A percentile compares a stretch with the other conserved stretches of the same genome.
phyloP scores from a whole-genome alignment of 495 filamentous ascomycete genomes.

The Bathelium albidoporum region DNA sequence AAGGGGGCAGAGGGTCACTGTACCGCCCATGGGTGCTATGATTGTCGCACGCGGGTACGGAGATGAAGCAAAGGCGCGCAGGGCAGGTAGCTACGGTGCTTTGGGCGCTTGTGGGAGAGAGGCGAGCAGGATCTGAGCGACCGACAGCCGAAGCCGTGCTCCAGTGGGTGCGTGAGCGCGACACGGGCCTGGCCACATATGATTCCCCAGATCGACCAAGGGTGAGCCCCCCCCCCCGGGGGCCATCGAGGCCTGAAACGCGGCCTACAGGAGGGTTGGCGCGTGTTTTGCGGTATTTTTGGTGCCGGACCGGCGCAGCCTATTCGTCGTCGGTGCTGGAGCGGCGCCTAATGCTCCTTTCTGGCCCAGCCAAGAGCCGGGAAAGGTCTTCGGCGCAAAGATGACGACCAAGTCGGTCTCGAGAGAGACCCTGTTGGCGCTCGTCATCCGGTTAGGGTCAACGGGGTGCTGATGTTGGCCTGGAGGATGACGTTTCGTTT shows the following conservation, averaged over 20 bases:
- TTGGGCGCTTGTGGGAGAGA: constrained; percentile 4
- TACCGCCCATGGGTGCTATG: neutral
- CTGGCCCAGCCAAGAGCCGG: neutral
- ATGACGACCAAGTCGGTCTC: neutral
- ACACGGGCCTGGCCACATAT: neutral
- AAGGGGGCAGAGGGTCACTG: too few species aligned
- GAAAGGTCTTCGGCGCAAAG: neutral
- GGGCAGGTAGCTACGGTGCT: neutral
- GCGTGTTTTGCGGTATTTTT: constrained; percentile 5
- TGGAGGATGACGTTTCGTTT: constrained; percentile 3
- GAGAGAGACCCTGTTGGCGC: neutral
- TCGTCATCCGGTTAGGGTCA: neutral
- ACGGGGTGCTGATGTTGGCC: neutral
- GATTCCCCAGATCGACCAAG: constrained; percentile 2
- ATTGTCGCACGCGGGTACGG: neutral
- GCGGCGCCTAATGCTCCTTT: constrained; percentile 4
- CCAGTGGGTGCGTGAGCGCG: too few species aligned
- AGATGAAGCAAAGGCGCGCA: constrained; percentile 5
- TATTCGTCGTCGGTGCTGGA: neutral
- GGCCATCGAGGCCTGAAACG: neutral
- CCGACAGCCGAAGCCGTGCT: neutral
- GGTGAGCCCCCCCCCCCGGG: too few species aligned
- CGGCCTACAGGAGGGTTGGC: neutral
- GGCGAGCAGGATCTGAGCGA: neutral
- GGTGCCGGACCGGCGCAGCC: neutral